Conservation (phyloP, 257 asterid genomes). For the Fraxinus quadrangulata region DNA sequence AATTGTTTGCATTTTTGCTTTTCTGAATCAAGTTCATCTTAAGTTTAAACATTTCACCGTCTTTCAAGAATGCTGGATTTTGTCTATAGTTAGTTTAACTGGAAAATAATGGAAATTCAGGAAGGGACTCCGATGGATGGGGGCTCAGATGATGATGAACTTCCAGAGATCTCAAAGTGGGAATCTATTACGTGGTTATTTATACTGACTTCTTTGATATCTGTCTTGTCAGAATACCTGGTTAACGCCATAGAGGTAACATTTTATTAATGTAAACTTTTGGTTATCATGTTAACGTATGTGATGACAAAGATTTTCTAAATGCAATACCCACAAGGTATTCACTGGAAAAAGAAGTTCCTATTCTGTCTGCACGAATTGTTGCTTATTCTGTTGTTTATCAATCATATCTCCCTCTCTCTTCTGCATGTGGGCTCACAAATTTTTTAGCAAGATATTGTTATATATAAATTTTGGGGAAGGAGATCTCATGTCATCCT, state of each 20-base stretch:
- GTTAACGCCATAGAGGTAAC: constrained; percentile 77
- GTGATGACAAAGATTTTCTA: background rate
- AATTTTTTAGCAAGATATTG: background rate
- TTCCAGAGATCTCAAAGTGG: constrained; percentile 66
- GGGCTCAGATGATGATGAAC: constrained; percentile 57
- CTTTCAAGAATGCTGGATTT: constrained; percentile 8
- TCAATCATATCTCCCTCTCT: background rate
- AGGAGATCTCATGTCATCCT: background rate
- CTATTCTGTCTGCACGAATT: background rate
- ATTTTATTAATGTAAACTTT: background rate
- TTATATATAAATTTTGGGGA: background rate
- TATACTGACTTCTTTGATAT: constrained; percentile 58
- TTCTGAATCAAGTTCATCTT: background rate
- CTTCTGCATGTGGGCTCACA: background rate
- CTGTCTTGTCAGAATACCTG: constrained; percentile 67
- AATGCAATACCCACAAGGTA: background rate
- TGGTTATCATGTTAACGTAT: background rate
- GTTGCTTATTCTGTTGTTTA: background rate
- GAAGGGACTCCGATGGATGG: constrained; percentile 45
- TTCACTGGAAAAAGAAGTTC: background rate
- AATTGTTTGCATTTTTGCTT: background rate
- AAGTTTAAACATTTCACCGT: background rate
- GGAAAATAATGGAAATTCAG: constrained; percentile 33
- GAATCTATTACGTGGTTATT: constrained; percentile 69
- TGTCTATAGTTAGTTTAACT: constrained; percentile 17